These are phyloP conservation scores for Euryodendron excelsum DNA, from an alignment of 148 eudicot species.

Conservation along the genomic window DNA sequence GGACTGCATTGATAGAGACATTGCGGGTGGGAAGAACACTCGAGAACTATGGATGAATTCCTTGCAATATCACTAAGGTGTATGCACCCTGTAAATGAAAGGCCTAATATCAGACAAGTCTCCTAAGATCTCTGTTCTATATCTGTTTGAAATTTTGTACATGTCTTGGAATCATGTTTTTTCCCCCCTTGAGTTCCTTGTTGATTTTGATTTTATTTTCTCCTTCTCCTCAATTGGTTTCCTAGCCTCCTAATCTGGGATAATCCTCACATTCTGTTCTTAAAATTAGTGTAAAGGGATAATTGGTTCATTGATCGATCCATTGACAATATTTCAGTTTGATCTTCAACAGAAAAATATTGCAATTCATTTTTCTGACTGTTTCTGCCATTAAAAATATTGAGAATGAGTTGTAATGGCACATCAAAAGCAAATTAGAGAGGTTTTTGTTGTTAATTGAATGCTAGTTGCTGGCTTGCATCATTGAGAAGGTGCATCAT, in stretches of 20 bases:
- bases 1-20: conserved; percentile 86
- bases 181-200: conserved; percentile 18
- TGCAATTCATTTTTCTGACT: too few relatives aligned
- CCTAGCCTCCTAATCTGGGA: conserved; percentile 51
- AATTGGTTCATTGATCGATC: conserved; percentile 73
- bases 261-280: conserved; percentile 52
- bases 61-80: conserved; percentile 69
- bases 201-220: conserved; percentile 23
- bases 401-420: too few relatives aligned
- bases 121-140: conserved; percentile 62
- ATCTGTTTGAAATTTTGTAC: conserved; percentile 68
- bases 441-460: too few relatives aligned
- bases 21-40: conserved; percentile 64
- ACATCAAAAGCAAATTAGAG: too few relatives aligned
- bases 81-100: conserved; percentile 93
- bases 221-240: conserved; percentile 28
- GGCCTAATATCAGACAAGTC: conserved; percentile 83
- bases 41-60: conserved; percentile 73
- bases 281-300: conserved; percentile 75
- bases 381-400: too few relatives aligned
- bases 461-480: too few relatives aligned
- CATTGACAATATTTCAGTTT: too few relatives aligned
- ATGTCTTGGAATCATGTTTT: conserved; percentile 29
- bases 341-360: too few relatives aligned
- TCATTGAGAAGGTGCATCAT: too few relatives aligned